phyloP scores from a whole-genome alignment of 345 rosid genomes.

The Linum usitatissimum region DNA sequence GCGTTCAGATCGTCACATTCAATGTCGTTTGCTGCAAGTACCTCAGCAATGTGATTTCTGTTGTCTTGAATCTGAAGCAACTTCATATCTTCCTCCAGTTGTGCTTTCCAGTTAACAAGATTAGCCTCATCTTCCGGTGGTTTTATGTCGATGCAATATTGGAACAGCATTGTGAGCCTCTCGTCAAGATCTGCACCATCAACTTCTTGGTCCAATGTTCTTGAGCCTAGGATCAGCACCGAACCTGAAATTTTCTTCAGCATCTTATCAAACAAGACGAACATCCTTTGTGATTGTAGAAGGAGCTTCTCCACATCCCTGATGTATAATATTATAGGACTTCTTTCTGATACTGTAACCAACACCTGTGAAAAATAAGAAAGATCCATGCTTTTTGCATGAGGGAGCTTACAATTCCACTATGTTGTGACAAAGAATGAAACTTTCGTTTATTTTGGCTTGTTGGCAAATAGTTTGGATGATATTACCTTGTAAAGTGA shows the following conservation, averaged over 20 bases:
- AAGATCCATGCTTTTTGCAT: not conserved
- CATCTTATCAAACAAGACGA: slow-evolving; percentile 50
- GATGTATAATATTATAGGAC: slow-evolving; percentile 58
- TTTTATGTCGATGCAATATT: slow-evolving; percentile 62
- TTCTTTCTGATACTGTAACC: slow-evolving; percentile 49
- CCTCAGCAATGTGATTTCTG: slow-evolving; percentile 85
- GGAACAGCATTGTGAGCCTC: slow-evolving; percentile 45
- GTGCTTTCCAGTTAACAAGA: slow-evolving; percentile 66
- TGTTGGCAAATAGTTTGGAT: not conserved
- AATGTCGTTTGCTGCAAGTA: slow-evolving; percentile 82
- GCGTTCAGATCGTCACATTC: slow-evolving; percentile 81
- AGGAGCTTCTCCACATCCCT: slow-evolving; percentile 73
- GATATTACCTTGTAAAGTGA: slow-evolving; percentile 77
- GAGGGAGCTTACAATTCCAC: not conserved
- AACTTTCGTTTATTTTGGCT: not conserved
- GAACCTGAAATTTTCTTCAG: slow-evolving; percentile 67
- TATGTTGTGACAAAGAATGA: not conserved
- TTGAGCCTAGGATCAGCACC: slow-evolving; percentile 72
- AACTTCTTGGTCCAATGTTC: slow-evolving; percentile 53
- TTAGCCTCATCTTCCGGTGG: slow-evolving; percentile 74
- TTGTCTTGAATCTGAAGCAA: slow-evolving; percentile 69
- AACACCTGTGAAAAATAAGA: slow-evolving; percentile 38
- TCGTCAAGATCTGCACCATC: slow-evolving; percentile 46
- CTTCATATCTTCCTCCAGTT: slow-evolving; percentile 84
- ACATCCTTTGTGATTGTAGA: slow-evolving; percentile 61